Base-by-base conservation (phyloP, 169 alveolate species). In the Amoebophrya sp. region DNA sequence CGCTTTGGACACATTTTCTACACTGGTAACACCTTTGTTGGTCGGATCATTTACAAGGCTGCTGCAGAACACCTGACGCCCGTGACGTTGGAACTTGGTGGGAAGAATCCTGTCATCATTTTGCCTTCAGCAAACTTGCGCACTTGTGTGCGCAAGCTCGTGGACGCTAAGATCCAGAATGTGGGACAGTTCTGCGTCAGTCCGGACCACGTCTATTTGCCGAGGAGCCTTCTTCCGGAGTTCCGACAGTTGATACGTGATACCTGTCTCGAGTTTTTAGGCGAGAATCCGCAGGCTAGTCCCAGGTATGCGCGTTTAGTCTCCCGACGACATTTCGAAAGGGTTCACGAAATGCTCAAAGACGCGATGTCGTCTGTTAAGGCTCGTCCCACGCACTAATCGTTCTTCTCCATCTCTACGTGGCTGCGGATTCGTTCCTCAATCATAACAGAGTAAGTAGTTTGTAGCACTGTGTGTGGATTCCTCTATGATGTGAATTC, bases 21-120 rank as follows among this genome's bases (percentile, higher is more conserved):
- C 83, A 65, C 83, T 6, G 83, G 83, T 6, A 65, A 65, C 83
- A 36, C 12, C 36, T 26, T 36, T 6, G 83, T 65, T 6, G 83
- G 83, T 10, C 2, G 26, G 36, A 65, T 65, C 83, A 26, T 65
- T 10, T 65, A 65, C 83, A 1, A 18, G 83, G 10, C 2, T 0
- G 83, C 83, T 18, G 83, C 83, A 29, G 83, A 65, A 36, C 83
- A 65, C n/a, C n/a, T 65, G 83, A 65, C 83, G 83, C 83, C 83
- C 33, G 12, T 6, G 38, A 26, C 33, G 26, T 18, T 65, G 83
- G 83, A 65, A 36, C 83, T 65, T 36, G 83, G 83, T 10, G 83
- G 83, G 2, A 65, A 65, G 83, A 65, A 65, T 36, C 83, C 83
- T 36, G 83, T 65, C 10, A 18, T 65, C 33, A 6, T 65, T 36